Percentiles rank a stretch among this genome's conserved stretches.
These are phyloP conservation scores for Debaryomycetaceae sp. DNA, from an alignment of 1,139 yeast genomes.

Conservation along the genomic window DNA sequence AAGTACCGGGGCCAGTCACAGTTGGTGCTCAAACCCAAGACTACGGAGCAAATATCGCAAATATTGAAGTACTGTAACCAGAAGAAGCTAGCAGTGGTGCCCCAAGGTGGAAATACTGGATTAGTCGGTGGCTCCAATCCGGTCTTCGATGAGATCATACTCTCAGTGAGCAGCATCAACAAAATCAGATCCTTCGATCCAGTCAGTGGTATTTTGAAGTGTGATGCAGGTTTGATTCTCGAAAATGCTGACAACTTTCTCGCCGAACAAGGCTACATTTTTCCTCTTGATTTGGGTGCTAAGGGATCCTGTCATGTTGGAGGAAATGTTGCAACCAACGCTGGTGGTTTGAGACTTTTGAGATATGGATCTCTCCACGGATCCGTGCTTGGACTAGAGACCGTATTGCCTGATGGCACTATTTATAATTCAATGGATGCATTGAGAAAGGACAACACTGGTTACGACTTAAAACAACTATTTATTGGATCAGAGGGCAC, in stretches of 20 bases:
- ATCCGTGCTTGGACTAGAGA: conserved; percentile 85
- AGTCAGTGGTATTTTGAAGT: conserved; percentile 79
- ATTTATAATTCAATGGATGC: conserved; percentile 76
- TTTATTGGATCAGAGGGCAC: conserved; percentile 95
- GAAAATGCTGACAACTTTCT: conserved; percentile 81
- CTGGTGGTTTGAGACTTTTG: conserved; percentile 87
- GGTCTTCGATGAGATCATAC: conserved; percentile 82
- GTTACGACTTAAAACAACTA: conserved; percentile 86
- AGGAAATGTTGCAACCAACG: conserved; percentile 93
- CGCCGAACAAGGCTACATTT: conserved; percentile 79
- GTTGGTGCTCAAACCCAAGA: conserved; percentile 80
- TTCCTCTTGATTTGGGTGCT: conserved; percentile 94
- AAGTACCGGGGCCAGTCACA: conserved; percentile 86
- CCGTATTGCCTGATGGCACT: conserved; percentile 86
- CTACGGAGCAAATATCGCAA: conserved; percentile 71
- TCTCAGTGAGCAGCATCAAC: conserved; percentile 70
- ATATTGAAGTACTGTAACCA: conserved; percentile 83
- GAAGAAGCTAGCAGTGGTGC: conserved; percentile 77
- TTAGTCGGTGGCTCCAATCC: conserved; percentile 95
- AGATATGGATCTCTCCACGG: conserved; percentile 95
- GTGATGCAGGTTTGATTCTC: conserved; percentile 87
- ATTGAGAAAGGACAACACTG: conserved; percentile 90
- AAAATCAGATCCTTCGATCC: conserved; percentile 77
- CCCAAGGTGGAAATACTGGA: conserved; percentile 98
- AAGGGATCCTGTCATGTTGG: conserved; percentile 97